These are phyloP conservation scores for Fusarium keratoplasticum DNA, from an alignment of 2,329 filamentous ascomycete species.

Conservation along the genomic window DNA sequence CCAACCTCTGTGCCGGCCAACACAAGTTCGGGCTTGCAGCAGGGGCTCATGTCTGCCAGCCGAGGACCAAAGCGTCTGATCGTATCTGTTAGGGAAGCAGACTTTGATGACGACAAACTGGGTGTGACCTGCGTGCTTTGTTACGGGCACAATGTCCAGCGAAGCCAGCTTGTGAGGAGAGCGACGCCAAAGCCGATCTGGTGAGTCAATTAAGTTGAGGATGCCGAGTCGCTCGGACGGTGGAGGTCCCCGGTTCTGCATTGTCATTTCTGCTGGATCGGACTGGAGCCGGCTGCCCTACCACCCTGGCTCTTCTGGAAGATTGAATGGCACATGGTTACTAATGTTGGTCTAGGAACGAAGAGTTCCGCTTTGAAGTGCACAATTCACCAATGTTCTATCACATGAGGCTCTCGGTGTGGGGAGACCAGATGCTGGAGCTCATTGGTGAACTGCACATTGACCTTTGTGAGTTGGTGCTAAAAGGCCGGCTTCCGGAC, in stretches of 20 bases:
- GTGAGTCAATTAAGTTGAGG: conserved; percentile 34
- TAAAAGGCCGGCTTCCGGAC: conserved; percentile 31
- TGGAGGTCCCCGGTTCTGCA: conserved; percentile 9
- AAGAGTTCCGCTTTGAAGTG: conserved; percentile 42
- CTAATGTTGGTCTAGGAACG: conserved; percentile 40
- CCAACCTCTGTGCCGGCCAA: conserved; percentile 24
- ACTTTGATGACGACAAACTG: conserved; percentile 33
- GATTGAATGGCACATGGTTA: conserved; percentile 10
- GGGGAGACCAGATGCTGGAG: conserved; percentile 42
- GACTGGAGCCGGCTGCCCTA: conserved; percentile 6
- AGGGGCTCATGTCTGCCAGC: conserved; percentile 8
- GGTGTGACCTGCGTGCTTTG: conserved; percentile 42
- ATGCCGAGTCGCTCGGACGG: conserved; percentile 6
- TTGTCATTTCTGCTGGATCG: conserved; percentile 14
- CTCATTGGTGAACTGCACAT: conserved; percentile 41
- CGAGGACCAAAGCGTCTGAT: conserved; percentile 17
- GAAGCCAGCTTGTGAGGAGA: conserved; percentile 32
- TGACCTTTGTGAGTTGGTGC: conserved; percentile 40
- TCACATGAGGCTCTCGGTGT: conserved; percentile 41
- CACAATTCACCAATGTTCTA: conserved; percentile 44
- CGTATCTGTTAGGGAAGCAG: conserved; percentile 32
- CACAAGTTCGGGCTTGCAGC: conserved; percentile 1
- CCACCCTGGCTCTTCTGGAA: conserved; percentile 17
- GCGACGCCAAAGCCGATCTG: conserved; percentile 38
- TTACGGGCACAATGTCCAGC: conserved; percentile 41